Conservation (phyloP, 2,329 filamentous ascomycete genomes). For the Phyllosticta citrichinensis region DNA sequence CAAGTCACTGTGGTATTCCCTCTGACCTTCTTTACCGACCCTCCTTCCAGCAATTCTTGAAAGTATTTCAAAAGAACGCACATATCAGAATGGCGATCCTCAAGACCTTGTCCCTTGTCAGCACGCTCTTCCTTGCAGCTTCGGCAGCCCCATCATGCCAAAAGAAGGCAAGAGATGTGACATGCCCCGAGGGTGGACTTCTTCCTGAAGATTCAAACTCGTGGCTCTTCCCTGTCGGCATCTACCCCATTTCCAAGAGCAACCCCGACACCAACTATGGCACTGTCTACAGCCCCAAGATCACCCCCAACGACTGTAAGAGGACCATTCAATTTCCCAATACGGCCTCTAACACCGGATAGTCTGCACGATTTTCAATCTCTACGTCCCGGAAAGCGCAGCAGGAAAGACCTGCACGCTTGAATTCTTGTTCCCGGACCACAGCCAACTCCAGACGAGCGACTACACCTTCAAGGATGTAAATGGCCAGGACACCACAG, state of each 20-base stretch:
- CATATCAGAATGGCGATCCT: background rate
- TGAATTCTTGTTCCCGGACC: conserved; percentile 13
- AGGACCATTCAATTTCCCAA: background rate
- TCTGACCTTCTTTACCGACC: background rate
- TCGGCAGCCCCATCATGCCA: background rate
- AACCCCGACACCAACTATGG: conserved; percentile 14
- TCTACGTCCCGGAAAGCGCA: conserved; percentile 13
- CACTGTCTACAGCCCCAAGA: conserved; percentile 11
- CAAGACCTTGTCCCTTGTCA: background rate
- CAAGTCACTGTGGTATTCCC: background rate
- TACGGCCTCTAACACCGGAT: background rate
- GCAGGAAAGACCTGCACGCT: conserved; percentile 15
- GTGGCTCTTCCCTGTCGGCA: conserved; percentile 11
- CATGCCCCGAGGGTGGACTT: conserved; percentile 12
- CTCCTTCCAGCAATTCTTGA: background rate
- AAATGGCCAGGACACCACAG: background rate
- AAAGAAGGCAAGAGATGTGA: background rate
- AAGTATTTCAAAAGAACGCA: background rate
- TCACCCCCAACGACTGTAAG: conserved; percentile 13
- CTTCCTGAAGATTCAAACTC: conserved; percentile 10
- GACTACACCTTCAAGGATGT: conserved; percentile 11
- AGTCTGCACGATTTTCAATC: conserved; percentile 16
- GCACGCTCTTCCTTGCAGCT: background rate
- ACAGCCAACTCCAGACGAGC: conserved; percentile 12
- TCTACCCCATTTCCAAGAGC: conserved; percentile 12